phyloP scores from a whole-genome alignment of 2,329 filamentous ascomycete genomes.

The Botryotinia convoluta region DNA sequence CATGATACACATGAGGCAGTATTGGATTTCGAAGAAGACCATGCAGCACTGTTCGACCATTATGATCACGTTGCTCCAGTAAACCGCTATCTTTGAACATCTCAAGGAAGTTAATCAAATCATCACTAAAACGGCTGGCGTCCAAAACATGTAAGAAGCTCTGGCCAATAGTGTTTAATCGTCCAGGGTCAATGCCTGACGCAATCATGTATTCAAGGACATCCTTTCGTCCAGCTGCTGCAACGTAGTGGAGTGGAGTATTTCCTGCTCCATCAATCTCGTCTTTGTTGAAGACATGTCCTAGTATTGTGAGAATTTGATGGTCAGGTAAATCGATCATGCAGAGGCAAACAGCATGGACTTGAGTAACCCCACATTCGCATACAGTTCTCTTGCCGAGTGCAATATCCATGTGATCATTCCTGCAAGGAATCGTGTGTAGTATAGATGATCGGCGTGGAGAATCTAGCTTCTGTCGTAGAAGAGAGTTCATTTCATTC shows the following conservation, averaged over 20 bases:
- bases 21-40: slow-evolving; percentile 17
- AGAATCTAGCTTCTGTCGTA: slow-evolving; percentile 1
- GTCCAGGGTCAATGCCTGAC: not conserved
- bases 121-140: slow-evolving; percentile 16
- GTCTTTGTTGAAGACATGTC: slow-evolving; percentile 1
- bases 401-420: slow-evolving; percentile 14
- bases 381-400: not conserved
- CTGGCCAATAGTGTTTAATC: slow-evolving; percentile 1
- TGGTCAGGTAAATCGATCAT: slow-evolving; percentile 12
- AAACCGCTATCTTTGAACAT: slow-evolving; percentile 14
- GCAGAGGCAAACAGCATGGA: slow-evolving; percentile 19
- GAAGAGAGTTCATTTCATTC: slow-evolving; percentile 2
- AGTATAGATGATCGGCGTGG: slow-evolving; percentile 10
- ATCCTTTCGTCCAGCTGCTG: slow-evolving; percentile 15
- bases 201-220: slow-evolving; percentile 14
- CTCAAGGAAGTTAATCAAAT: slow-evolving; percentile 14
- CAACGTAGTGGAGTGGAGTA: slow-evolving; percentile 18
- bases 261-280: slow-evolving; percentile 14
- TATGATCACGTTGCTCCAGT: slow-evolving; percentile 18
- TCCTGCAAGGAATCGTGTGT: slow-evolving; percentile 9
- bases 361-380: slow-evolving; percentile 13
- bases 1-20: slow-evolving; percentile 10
- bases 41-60: slow-evolving; percentile 17
- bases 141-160: slow-evolving; percentile 21
- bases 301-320: slow-evolving; percentile 8